Evolutionary conservation across 2,329 filamentous ascomycete species (phyloP), one percentile per base, ranked within the genome.

Genomic region (Atkinsonella texensis): DNA sequence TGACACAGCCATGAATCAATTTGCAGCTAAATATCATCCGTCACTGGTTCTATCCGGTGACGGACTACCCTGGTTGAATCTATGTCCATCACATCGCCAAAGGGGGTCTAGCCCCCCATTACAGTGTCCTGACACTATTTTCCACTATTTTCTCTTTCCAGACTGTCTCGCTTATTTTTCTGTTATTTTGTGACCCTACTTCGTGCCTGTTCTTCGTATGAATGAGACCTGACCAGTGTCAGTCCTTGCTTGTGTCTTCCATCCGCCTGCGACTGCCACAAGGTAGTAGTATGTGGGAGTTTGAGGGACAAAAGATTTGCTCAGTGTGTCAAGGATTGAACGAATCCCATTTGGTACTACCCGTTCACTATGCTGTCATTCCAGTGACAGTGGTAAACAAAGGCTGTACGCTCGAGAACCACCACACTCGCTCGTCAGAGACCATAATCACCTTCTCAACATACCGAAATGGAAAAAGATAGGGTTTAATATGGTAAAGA

Each of bases 21-120:
- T 48, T 49, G 44, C 50, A 50, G 42, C 46, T 38, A 54, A 43
- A 46, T 49, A 35, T 45, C 20, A 23, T 23, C 4, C 45, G 45
- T 46, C 52, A 44, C 35, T 45, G 33, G 40, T 47, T 48, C 62
- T 59, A 70, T 70, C 69, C 68, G 66, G 69, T 62, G 67, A 65
- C 67, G 63, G 67, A 70, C 62, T 63, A 65, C 64, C 62, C 62
- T 63, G 58, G 58, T 61, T 63, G 55, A 61, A 58, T 73, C 68
- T 72, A 70, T 67, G 62, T 62, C 62, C 65, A 65, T 64, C 61
- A 59, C 61, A 59, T 52, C 45, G 50, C 45, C 44, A 32, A 43
- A 13, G 58, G 57, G 46, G 50, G 51, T 55, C 54, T 49, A 15
- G 18, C 23, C 52, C 57, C 57, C 53, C 55, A 53, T 23, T 8